Evolutionary conservation across 23 red algal species (phyloP).

Genomic region (Cyanidium caldarium): DNA sequence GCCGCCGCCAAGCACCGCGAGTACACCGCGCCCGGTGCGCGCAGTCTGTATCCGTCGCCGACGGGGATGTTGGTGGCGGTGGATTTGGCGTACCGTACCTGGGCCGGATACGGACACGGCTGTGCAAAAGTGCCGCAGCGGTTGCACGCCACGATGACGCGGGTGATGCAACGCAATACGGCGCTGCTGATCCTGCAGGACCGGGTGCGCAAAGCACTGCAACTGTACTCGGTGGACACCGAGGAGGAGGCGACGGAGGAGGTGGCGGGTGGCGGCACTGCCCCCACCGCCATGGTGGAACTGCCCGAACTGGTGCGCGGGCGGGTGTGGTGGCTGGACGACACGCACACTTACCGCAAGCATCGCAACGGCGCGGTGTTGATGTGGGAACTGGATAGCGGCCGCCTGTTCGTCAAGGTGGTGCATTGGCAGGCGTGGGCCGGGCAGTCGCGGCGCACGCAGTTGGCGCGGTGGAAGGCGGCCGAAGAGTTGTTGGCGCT

Average conservation of each 20-base stretch:
- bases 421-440: slow-evolving; percentile 79
- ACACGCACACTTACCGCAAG: not conserved
- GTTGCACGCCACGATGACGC: slow-evolving; percentile 28
- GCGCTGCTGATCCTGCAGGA: slow-evolving; percentile 77
- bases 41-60: slow-evolving; percentile 78
- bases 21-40: slow-evolving; percentile 63
- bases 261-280: slow-evolving; percentile 37
- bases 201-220: slow-evolving; percentile 71
- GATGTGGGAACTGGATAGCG: slow-evolving; percentile 73
- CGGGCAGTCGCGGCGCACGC: slow-evolving; percentile 85
- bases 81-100: slow-evolving; percentile 87
- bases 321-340: slow-evolving; percentile 16
- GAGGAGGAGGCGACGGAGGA: slow-evolving; percentile 64
- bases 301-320: slow-evolving; percentile 79
- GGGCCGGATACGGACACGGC: slow-evolving; percentile 67
- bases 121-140: not conserved
- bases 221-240: slow-evolving; percentile 47
- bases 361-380: slow-evolving; percentile 86
- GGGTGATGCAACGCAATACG: slow-evolving; percentile 65
- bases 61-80: slow-evolving; percentile 62
- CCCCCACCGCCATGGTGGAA: slow-evolving; percentile 74
- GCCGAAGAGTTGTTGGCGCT: slow-evolving; percentile 86
- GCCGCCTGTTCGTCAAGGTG: slow-evolving; percentile 94
- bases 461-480: slow-evolving; percentile 96
- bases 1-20: slow-evolving; percentile 73